Evolutionary conservation across 2,329 filamentous ascomycete species (phyloP).

Genomic region (Calcarisporium arbuscula): DNA sequence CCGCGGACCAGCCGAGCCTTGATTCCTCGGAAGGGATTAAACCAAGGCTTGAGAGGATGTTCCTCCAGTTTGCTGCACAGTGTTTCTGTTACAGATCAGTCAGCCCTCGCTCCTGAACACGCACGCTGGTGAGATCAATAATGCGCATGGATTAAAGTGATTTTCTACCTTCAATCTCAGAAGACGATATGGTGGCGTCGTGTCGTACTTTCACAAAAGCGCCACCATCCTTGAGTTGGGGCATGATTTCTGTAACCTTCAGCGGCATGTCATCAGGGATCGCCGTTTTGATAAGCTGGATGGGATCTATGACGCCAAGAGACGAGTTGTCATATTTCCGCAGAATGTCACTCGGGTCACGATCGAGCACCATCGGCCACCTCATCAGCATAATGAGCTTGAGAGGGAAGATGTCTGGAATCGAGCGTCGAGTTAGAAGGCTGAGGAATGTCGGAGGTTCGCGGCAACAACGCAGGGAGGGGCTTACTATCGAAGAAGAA

Average conservation of each 20-base stretch:
- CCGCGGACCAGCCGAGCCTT: slow-evolving; percentile 70
- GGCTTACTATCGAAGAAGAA: slow-evolving; percentile 86
- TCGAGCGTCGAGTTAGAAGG: not conserved
- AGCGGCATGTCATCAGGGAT: slow-evolving; percentile 58
- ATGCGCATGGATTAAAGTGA: not conserved
- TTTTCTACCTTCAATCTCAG: slow-evolving; percentile 35
- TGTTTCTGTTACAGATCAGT: slow-evolving; percentile 28
- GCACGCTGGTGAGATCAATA: not conserved
- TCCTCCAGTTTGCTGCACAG: slow-evolving; percentile 60
- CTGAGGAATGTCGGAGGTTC: not conserved
- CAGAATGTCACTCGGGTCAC: slow-evolving; percentile 44
- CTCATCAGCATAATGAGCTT: slow-evolving; percentile 48
- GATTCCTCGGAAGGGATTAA: slow-evolving; percentile 72
- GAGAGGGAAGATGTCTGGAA: slow-evolving; percentile 73
- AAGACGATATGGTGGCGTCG: slow-evolving; percentile 28
- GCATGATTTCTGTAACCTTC: slow-evolving; percentile 73
- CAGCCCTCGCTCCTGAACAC: not conserved
- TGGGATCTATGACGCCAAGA: slow-evolving; percentile 44
- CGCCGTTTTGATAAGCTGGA: slow-evolving; percentile 51
- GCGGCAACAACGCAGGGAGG: too few relatives aligned
- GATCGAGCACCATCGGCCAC: slow-evolving; percentile 41
- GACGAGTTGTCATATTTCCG: slow-evolving; percentile 45
- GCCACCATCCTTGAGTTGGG: slow-evolving; percentile 83
- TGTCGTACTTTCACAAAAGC: slow-evolving; percentile 82
- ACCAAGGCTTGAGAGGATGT: slow-evolving; percentile 78